A percentile compares a stretch with the other conserved stretches of the same genome.
Evolutionary conservation across 2,329 filamentous ascomycete species (phyloP).

Genomic region (Gnomoniopsis sp.): DNA sequence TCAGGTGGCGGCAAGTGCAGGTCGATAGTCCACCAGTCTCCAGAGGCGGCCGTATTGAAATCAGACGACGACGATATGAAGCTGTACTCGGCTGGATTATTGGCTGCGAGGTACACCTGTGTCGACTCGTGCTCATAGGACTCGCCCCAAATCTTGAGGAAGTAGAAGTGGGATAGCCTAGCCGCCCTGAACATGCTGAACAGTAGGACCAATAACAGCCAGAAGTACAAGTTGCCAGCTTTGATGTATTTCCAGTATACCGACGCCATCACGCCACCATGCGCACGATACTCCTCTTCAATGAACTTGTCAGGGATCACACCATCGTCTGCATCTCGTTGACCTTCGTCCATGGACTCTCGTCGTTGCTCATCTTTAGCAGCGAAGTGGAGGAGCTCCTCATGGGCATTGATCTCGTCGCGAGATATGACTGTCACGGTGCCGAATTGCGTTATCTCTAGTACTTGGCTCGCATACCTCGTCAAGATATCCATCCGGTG

Average conservation of each 20-base stretch:
- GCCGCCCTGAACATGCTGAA: constrained; percentile 62
- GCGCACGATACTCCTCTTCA: constrained; percentile 70
- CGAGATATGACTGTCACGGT: constrained; percentile 19
- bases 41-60: constrained; percentile 11
- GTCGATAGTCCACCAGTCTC: constrained; percentile 25
- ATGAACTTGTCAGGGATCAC: constrained; percentile 62
- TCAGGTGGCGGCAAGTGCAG: constrained; percentile 61
- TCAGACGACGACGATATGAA: neutral
- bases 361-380: constrained; percentile 36
- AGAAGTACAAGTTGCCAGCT: constrained; percentile 73
- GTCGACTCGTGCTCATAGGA: constrained; percentile 50
- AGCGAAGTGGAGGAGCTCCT: constrained; percentile 32
- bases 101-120: constrained; percentile 6
- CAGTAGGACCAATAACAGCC: constrained; percentile 61
- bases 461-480: constrained; percentile 67
- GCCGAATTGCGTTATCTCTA: constrained; percentile 59
- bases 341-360: constrained; percentile 16
- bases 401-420: constrained; percentile 34
- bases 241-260: constrained; percentile 86
- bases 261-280: constrained; percentile 69
- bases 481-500: constrained; percentile 76
- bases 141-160: constrained; percentile 85
- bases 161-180: constrained; percentile 69
- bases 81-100: constrained; percentile 4
- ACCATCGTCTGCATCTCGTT: constrained; percentile 28